Evolutionary conservation across 1,284 basidiomycete species (phyloP), one percentile per base, ranked within the genome.

Genomic region (Calocybe gambosa): DNA sequence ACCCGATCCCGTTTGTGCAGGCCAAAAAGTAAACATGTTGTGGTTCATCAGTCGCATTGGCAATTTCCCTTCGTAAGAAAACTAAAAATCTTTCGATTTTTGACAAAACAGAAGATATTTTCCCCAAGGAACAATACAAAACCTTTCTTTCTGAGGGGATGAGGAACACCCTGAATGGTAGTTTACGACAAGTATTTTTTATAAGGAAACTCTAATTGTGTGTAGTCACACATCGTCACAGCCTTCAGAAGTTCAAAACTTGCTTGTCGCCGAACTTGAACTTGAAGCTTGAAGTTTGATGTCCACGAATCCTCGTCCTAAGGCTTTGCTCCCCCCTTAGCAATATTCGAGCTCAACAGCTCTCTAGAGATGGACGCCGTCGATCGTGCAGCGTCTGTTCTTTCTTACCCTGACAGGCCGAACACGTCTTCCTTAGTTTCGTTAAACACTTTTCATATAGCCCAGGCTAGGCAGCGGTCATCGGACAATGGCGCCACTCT

Each of bases 401-500:
- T 58, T 45, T 58, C 50, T 7, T 35, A 45, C 37, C 47, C 47
- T n/a, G 43, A 23, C 43, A 50, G 53, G 29, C 47, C 39, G 46
- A 49, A 46, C 41, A 45, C 50, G 15, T 45, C 53, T 51, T 46
- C 45, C 31, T 55, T 54, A 40, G 65, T 66, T 41, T 71, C 74
- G 26, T 68, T 84, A 38, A 74, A 67, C 46, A 72, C 73, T 51
- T 68, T 64, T 7, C 77, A 83, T 57, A 78, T 92, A 50, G 64
- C 71, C 13, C 77, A 86, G 35, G 89, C 88, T 18, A 62, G 89
- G 20, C 65, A 70, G 37, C 75, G 70, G 52, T 92, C 89, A 25
- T 68, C 75, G 4, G 91, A 95, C 68, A 68, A 75, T 47, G 90
- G 91, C 15, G 78, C 80, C 45, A 94, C 92, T 4, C 71, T 96